A percentile compares a stretch with the other conserved stretches of the same genome.
phyloP scores from a whole-genome alignment of 2,329 filamentous ascomycete genomes.

The Bipolaris gigantea region DNA sequence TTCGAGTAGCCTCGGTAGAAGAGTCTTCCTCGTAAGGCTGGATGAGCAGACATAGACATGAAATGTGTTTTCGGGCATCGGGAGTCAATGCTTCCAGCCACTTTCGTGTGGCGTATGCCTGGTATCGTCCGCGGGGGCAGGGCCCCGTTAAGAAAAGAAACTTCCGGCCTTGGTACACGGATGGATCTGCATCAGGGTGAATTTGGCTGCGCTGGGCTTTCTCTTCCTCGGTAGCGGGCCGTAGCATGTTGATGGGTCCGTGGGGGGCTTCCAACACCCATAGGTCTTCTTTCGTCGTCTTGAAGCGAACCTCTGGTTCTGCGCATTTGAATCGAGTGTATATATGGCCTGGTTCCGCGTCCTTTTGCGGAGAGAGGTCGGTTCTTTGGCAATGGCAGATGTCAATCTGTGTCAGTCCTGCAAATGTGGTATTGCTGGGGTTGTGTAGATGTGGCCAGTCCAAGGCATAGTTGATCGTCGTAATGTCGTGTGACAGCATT shows the following conservation, averaged over 20 bases:
- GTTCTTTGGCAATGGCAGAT: slow-evolving; percentile 29
- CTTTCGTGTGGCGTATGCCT: slow-evolving; percentile 33
- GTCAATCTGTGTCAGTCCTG: slow-evolving; percentile 30
- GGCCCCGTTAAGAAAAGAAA: slow-evolving; percentile 35
- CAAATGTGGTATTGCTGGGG: slow-evolving; percentile 38
- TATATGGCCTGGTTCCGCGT: slow-evolving; percentile 29
- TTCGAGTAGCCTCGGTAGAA: slow-evolving; percentile 6
- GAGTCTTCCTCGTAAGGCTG: slow-evolving; percentile 39
- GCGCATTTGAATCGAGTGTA: slow-evolving; percentile 36
- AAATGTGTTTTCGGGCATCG: slow-evolving; percentile 22
- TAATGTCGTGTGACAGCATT: slow-evolving; percentile 38
- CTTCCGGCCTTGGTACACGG: slow-evolving; percentile 30
- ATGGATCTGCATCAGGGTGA: slow-evolving; percentile 27
- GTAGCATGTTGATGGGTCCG: slow-evolving; percentile 35
- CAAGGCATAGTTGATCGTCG: slow-evolving; percentile 41
- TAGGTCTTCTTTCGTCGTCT: slow-evolving; percentile 16
- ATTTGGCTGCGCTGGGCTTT: slow-evolving; percentile 18
- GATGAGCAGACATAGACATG: slow-evolving; percentile 26
- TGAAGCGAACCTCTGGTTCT: slow-evolving; percentile 29
- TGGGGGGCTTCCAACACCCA: slow-evolving; percentile 32
- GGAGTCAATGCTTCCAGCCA: slow-evolving; percentile 27
- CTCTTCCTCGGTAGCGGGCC: slow-evolving; percentile 28
- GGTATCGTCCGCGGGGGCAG: slow-evolving; percentile 40
- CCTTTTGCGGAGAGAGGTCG: slow-evolving; percentile 4
- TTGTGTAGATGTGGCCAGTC: slow-evolving; percentile 34